Evolutionary conservation across 2,329 filamentous ascomycete genomes (phyloP).

Genomic region (Fusarium sp.): DNA sequence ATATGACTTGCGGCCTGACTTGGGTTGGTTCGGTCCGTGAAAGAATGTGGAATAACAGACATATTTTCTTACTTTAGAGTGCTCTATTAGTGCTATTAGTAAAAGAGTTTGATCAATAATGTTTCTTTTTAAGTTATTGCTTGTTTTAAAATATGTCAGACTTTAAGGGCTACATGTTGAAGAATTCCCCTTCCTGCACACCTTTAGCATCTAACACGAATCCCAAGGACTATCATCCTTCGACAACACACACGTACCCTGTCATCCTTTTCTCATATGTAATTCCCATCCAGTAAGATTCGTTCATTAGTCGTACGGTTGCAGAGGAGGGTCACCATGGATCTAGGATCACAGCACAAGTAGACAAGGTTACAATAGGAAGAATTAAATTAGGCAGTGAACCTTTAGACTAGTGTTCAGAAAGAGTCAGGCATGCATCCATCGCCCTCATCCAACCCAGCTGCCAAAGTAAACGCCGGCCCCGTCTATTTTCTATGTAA

Average conservation of each 20-base stretch:
- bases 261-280: background rate
- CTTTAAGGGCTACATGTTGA: no score
- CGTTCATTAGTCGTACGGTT: constrained; percentile 8
- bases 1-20: constrained; percentile 32
- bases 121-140: no score
- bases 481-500: constrained; percentile 45
- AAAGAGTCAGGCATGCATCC: constrained; percentile 17
- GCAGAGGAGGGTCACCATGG: constrained; percentile 8
- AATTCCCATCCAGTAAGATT: background rate
- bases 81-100: no score
- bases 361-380: constrained; percentile 9
- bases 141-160: background rate
- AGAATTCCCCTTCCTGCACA: background rate
- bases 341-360: constrained; percentile 3
- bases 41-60: background rate
- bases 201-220: background rate
- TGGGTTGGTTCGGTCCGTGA: background rate
- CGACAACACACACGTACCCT: background rate
- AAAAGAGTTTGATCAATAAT: no score
- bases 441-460: constrained; percentile 21
- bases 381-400: constrained; percentile 26
- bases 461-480: constrained; percentile 41
- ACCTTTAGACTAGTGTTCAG: constrained; percentile 25
- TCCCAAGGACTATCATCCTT: background rate
- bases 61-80: background rate